Base-by-base conservation (phyloP, 345 rosid species). In the Lepidium aucheri region DNA sequence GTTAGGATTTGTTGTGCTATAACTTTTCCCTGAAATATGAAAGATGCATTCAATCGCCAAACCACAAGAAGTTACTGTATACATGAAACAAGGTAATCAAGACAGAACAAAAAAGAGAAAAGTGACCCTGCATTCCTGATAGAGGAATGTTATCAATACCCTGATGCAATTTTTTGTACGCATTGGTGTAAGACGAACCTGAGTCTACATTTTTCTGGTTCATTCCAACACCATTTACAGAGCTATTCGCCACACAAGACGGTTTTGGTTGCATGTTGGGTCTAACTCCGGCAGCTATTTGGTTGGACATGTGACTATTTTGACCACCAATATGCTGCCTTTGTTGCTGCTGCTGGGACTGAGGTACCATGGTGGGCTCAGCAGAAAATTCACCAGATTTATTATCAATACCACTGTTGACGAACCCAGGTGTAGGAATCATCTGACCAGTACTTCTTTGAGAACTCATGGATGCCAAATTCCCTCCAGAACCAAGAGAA, bases 371-470 rank as follows among this genome's bases (percentile, higher is more conserved):
- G 0, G 85, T 67, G 44, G 92, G 80, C 71, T 90, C 99, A 72
- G 86, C 73, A 56, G 92, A 84, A 79, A 83, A 83, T 65, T 85
- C 91, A 63, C 79, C 79, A 72, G 66, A 68, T 65, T 72, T 81
- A 47, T 39, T 78, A 38, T 49, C 82, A 65, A 40, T 33, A 73
- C 8, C 73, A 70, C 51, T 80, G 40, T 52, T 77, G 59, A 68
- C 83, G 52, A 84, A 90, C 42, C 99, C 97, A 61, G 99, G 99
- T 44, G 97, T 86, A 54, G 99, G 99, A 74, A 94, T 88, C 97
- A 94, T 90, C 73, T 85, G 95, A 75, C 86, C 76, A 53, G 78
- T 41, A 80, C 78, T 81, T 77, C 92, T 85, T 65, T 82, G 92
- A 39, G 74, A 70, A 53, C 88, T 80, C 78, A 79, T 47, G 43